phyloP scores from a whole-genome alignment of 331 rosid genomes.

The Malus hybrid region DNA sequence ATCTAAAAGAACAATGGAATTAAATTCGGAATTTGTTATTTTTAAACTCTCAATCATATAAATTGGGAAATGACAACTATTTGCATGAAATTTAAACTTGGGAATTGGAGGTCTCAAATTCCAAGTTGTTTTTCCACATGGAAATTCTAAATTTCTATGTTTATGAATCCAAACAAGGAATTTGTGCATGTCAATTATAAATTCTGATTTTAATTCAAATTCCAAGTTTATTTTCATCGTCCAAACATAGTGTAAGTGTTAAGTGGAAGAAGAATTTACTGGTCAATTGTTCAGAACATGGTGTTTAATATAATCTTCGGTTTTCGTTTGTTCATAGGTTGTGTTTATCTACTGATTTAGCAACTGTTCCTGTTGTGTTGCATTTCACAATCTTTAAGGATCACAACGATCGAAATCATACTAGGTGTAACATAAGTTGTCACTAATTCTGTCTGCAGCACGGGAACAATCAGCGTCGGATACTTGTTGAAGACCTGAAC shows the following conservation, averaged over 20 bases:
- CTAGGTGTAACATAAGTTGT: neutral
- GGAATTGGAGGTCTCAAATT: too few relatives aligned
- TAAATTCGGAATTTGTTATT: too few relatives aligned
- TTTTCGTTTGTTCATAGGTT: neutral
- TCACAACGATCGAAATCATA: neutral
- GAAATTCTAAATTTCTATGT: too few relatives aligned
- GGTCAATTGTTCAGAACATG: neutral
- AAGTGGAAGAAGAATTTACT: neutral
- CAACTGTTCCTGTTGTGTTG: neutral
- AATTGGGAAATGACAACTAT: too few relatives aligned
- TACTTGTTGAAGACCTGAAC: conserved; percentile 77
- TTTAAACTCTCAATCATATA: too few relatives aligned
- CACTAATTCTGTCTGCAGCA: conserved; percentile 50
- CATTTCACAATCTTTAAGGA: neutral
- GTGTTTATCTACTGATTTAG: neutral
- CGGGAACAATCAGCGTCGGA: conserved; percentile 62
- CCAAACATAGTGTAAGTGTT: neutral
- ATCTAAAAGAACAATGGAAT: too few relatives aligned
- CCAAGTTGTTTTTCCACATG: too few relatives aligned
- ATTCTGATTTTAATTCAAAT: too few relatives aligned
- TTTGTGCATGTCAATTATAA: too few relatives aligned
- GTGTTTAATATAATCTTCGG: neutral
- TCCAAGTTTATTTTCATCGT: too few relatives aligned
- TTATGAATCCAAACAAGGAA: too few relatives aligned
- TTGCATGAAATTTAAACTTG: too few relatives aligned